Evolutionary conservation across 495 filamentous ascomycete genomes (phyloP).

Genomic region (Trichoderma reesei): DNA sequence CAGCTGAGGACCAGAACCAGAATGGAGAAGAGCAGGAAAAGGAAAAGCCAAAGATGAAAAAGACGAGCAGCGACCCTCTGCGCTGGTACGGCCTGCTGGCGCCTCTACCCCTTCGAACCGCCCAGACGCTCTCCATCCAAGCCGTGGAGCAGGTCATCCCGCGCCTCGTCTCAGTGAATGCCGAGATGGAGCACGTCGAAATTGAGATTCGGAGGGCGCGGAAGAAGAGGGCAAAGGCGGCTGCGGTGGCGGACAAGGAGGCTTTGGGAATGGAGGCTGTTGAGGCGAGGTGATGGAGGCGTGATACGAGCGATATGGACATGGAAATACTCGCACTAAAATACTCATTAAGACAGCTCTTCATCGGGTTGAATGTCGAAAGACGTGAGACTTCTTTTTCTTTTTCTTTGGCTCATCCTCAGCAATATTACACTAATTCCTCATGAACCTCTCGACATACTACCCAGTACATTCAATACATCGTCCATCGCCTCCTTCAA

Average conservation of each 20-base stretch:
- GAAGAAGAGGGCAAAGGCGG: constrained; percentile 39
- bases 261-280: background rate
- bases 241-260: constrained; percentile 19
- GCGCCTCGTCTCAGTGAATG: constrained; percentile 30
- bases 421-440: background rate
- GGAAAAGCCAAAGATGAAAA: constrained; percentile 9
- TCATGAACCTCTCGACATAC: background rate
- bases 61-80: constrained; percentile 43
- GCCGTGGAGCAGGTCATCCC: constrained; percentile 38
- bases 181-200: constrained; percentile 40
- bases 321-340: no score
- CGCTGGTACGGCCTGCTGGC: constrained; percentile 62
- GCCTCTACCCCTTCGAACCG: constrained; percentile 47
- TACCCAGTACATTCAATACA: background rate
- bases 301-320: background rate
- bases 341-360: background rate
- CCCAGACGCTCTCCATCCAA: constrained; percentile 40
- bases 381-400: background rate
- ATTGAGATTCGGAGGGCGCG: constrained; percentile 39
- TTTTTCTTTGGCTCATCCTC: background rate
- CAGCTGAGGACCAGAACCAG: background rate
- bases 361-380: background rate
- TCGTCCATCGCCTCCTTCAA: constrained; percentile 7
- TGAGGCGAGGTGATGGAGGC: background rate
- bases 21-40: constrained; percentile 12